Evolutionary conservation across 2,329 filamentous ascomycete species (phyloP).

Genomic region (Ophiocordyceps australis): DNA sequence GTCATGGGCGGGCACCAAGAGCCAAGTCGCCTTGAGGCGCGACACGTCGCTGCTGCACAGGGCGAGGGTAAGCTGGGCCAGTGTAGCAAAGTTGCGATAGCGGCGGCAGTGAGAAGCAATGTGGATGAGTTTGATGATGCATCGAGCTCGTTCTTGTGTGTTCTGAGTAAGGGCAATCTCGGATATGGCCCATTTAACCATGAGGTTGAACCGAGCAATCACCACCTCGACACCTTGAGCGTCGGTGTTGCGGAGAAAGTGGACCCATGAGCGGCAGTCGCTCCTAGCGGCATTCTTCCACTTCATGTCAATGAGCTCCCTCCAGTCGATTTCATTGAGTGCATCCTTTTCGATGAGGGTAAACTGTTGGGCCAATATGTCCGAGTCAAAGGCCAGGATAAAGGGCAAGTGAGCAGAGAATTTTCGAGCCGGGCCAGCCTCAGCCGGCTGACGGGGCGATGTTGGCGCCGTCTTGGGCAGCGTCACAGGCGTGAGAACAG

Average conservation of each 20-base stretch:
- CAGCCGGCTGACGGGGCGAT: conserved; percentile 14
- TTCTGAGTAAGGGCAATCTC: conserved; percentile 60
- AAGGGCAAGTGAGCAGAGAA: conserved; percentile 54
- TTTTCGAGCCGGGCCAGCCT: conserved; percentile 13
- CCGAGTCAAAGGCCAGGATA: conserved; percentile 64
- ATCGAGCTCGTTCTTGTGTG: conserved; percentile 53
- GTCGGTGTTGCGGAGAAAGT: conserved; percentile 56
- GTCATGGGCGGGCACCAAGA: conserved; percentile 46
- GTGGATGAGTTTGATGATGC: conserved; percentile 68
- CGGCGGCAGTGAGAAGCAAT: conserved; percentile 59
- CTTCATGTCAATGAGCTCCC: conserved; percentile 65
- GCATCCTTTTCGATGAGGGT: conserved; percentile 77
- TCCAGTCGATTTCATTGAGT: conserved; percentile 75
- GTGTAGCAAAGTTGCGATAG: conserved; percentile 68
- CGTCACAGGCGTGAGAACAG: conserved; percentile 26
- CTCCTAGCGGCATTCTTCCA: conserved; percentile 55
- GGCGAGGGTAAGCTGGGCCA: conserved; percentile 65
- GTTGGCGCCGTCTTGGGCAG: conserved; percentile 16
- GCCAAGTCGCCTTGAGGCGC: conserved; percentile 53
- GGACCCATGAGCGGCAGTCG: conserved; percentile 60
- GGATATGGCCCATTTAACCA: conserved; percentile 74
- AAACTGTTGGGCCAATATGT: conserved; percentile 64
- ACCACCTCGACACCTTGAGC: conserved; percentile 66
- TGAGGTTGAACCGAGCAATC: conserved; percentile 72
- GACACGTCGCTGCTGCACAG: conserved; percentile 56